Conservation (phyloP, 768 basidiomycete genomes). For the Mycena rosella region DNA sequence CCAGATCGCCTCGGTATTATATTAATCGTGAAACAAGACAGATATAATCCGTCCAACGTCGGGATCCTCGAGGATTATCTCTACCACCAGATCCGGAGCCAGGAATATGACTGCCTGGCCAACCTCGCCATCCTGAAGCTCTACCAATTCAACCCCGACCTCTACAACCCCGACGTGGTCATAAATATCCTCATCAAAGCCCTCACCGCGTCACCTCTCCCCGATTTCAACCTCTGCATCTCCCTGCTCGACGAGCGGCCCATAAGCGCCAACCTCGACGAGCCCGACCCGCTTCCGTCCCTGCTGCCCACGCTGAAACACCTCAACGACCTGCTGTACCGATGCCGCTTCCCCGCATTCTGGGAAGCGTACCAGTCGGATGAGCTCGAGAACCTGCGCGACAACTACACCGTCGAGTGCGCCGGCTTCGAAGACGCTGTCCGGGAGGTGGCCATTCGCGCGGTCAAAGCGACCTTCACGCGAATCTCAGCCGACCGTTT, state of each 20-base stretch:
- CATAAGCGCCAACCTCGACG: constrained; percentile 68
- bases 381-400: constrained; percentile 76
- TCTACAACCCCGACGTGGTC: constrained; percentile 93
- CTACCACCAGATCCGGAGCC: constrained; percentile 91
- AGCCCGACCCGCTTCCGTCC: constrained; percentile 83
- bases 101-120: constrained; percentile 94
- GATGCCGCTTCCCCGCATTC: constrained; percentile 91
- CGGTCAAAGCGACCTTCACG: constrained; percentile 84
- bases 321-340: constrained; percentile 78
- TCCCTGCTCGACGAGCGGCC: constrained; percentile 89
- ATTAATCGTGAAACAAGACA: constrained; percentile 70
- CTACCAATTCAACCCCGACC: constrained; percentile 96
- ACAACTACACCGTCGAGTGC: constrained; percentile 89
- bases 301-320: constrained; percentile 77
- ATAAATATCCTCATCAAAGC: constrained; percentile 96
- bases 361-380: constrained; percentile 83
- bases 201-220: constrained; percentile 84
- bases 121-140: constrained; percentile 68
- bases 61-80: constrained; percentile 96
- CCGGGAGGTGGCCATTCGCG: constrained; percentile 80
- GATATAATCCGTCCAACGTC: constrained; percentile 97
- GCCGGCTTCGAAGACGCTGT: constrained; percentile 88
- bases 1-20: neutral
- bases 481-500: constrained; percentile 77
- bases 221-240: constrained; percentile 95